Base-by-base conservation (phyloP, 1,284 basidiomycete genomes). In the Ustilago loliicola region DNA sequence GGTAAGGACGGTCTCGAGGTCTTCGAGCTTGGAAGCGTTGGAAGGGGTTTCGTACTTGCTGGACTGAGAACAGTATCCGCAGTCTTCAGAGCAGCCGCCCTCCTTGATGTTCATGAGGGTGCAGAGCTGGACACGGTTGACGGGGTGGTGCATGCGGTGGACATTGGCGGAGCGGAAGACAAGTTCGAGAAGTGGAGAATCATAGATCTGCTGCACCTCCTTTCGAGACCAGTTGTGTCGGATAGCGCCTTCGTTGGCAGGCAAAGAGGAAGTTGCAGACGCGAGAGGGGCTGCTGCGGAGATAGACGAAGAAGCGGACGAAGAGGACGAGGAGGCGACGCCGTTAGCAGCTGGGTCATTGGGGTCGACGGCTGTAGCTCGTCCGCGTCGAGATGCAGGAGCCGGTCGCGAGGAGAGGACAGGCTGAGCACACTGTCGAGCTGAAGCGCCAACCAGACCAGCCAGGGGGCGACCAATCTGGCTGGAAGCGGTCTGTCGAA, bases 31-130 rank as follows among this genome's bases (percentile, higher is more conserved):
- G 32, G 93, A 93, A 34, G 96, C 96, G 86, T 92, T 92, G 52
- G 95, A 96, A 11, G 93, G 89, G 1, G 96, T 98, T 29, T 92
- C 90, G 89, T 99, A 94, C 62, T 92, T 91, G 50, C 94, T 94
- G 13, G 95, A 97, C 87, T 99, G 96, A 29, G 96, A 97, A 87
- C 96, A 99, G 88, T 99, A 99, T 61, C 95, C 96, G 88, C 96
- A 99, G 87, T 99, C 95, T 88, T 99, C 96, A 54, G 93, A 91
- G 85, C 96, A 99, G 76, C 96, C 96, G 61, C 84, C 85, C 47
- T 85, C 96, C 88, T 99, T 99, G 88, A 99, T 99, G 87, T 98
- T 99, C 93, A 98, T 96, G 34, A 99, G 90, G 2, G 96, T 98
- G 86, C 96, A 98, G 27, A 99, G 90, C 88, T 99, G 96, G 38